Conservation (phyloP, 805 yeast genomes). For the Wickerhamiella occidentalis region DNA sequence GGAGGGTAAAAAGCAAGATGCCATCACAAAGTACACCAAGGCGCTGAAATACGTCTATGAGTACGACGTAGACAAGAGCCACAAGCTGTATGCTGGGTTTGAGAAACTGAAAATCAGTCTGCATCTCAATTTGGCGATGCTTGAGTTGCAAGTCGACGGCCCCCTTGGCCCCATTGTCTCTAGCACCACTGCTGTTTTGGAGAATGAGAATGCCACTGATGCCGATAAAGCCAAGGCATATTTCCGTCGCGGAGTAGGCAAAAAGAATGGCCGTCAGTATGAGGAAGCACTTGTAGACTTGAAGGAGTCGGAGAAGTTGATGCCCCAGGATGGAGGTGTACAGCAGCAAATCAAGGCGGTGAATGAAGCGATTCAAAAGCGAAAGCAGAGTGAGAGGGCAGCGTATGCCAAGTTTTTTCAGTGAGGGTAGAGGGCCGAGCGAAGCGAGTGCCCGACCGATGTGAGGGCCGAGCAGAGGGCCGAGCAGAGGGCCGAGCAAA, state of each 20-base stretch:
- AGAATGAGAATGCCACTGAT: conserved; percentile 42
- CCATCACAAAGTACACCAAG: conserved; percentile 61
- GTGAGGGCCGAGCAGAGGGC: too few species aligned
- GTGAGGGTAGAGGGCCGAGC: conserved; percentile 12
- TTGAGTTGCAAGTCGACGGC: conserved; percentile 51
- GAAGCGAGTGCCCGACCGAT: too few species aligned
- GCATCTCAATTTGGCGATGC: conserved; percentile 61
- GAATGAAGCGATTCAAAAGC: conserved; percentile 38
- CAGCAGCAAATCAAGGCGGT: conserved; percentile 51
- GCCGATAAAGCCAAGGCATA: conserved; percentile 72
- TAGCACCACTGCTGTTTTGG: conserved; percentile 57
- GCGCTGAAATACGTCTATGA: conserved; percentile 58
- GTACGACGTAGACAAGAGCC: conserved; percentile 53
- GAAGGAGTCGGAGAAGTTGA: conserved; percentile 47
- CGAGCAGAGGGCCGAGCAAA: too few species aligned
- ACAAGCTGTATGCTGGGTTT: conserved; percentile 32
- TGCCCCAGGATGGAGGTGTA: conserved; percentile 66
- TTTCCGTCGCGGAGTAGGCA: conserved; percentile 75
- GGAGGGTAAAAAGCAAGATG: conserved; percentile 41
- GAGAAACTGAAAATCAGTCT: conserved; percentile 48
- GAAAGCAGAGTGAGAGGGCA: conserved; percentile 36
- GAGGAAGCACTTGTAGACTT: conserved; percentile 59
- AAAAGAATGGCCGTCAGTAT: conserved; percentile 48
- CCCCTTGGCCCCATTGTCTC: conserved; percentile 39
- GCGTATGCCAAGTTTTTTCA: conserved; percentile 33